Conservation (phyloP, 805 yeast species). For the Kodamaea kaohsiungensis region DNA sequence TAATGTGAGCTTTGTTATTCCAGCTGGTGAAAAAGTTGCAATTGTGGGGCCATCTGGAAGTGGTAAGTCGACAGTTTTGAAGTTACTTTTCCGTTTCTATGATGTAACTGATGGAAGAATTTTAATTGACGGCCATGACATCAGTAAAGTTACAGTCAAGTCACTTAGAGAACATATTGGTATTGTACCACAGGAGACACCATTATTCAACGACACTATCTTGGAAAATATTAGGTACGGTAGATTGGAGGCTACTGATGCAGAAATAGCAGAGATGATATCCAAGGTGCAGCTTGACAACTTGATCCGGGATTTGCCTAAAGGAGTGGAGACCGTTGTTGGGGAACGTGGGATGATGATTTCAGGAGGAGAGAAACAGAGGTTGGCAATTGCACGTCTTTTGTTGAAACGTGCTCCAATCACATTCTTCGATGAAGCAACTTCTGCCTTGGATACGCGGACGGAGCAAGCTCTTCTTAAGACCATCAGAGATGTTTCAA, state of each 20-base stretch:
- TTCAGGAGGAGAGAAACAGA: conserved; percentile 98
- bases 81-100: conserved; percentile 85
- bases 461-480: conserved; percentile 83
- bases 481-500: conserved; percentile 71
- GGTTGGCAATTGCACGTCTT: conserved; percentile 92
- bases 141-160: conserved; percentile 70
- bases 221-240: conserved; percentile 89
- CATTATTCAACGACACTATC: conserved; percentile 88
- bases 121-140: conserved; percentile 85
- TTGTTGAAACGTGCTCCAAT: conserved; percentile 83
- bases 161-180: conserved; percentile 76
- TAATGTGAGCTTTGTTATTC: conserved; percentile 81
- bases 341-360: conserved; percentile 99
- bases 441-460: conserved; percentile 94
- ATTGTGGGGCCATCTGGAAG: conserved; percentile 96
- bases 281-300: conserved; percentile 66
- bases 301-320: conserved; percentile 71
- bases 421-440: conserved; percentile 95
- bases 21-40: conserved; percentile 90
- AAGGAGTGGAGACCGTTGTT: conserved; percentile 81
- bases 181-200: conserved; percentile 97
- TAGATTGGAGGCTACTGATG: conserved; percentile 67
- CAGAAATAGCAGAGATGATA: conserved; percentile 66
- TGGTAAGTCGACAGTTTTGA: conserved; percentile 88
- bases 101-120: conserved; percentile 80